phyloP scores from a whole-genome alignment of 768 basidiomycete species.

The Lentinula sp. region DNA sequence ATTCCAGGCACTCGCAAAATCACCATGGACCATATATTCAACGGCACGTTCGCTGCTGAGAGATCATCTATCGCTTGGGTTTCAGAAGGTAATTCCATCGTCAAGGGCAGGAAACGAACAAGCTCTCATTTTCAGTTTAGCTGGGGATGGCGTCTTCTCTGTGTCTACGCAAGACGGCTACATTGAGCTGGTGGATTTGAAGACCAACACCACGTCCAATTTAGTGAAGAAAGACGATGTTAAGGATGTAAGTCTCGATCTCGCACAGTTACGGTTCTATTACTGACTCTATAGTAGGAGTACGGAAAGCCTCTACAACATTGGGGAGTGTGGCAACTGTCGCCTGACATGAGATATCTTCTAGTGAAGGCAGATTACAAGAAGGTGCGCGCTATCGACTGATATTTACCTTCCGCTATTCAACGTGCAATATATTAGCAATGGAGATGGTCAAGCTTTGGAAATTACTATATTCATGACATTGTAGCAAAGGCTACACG shows the following conservation, averaged over 20 bases:
- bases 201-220: conserved; percentile 59
- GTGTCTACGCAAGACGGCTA: conserved; percentile 42
- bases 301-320: conserved; percentile 36
- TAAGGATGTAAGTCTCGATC: conserved; percentile 46
- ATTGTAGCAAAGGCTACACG: conserved; percentile 62
- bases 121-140: conserved; percentile 31
- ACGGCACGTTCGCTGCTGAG: conserved; percentile 71
- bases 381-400: conserved; percentile 44
- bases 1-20: conserved; percentile 56
- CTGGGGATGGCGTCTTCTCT: conserved; percentile 92
- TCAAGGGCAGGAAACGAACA: not conserved
- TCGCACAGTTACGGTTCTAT: not conserved
- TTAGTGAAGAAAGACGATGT: conserved; percentile 57
- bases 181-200: conserved; percentile 79
- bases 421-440: conserved; percentile 41
- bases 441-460: conserved; percentile 90
- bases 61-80: conserved; percentile 70
- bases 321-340: conserved; percentile 71
- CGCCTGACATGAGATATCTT: conserved; percentile 87
- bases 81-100: conserved; percentile 61
- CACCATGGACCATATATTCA: conserved; percentile 88
- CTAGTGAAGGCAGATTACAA: conserved; percentile 68
- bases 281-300: conserved; percentile 33
- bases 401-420: not conserved
- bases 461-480: conserved; percentile 91